phyloP scores from a whole-genome alignment of 2,329 filamentous ascomycete species.

The Alternaria incomplexa region DNA sequence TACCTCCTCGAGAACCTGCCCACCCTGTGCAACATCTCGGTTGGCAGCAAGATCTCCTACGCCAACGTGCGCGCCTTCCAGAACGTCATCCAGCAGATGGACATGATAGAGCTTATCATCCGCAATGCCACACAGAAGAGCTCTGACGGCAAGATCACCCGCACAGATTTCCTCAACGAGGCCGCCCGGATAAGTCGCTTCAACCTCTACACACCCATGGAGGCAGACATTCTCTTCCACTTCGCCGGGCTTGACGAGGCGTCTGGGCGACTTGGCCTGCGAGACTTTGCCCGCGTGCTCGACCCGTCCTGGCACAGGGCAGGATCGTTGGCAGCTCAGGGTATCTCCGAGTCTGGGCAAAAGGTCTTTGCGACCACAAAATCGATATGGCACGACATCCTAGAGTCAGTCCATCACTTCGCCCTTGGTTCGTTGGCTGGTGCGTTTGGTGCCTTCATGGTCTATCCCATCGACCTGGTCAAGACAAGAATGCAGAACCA shows the following conservation, averaged over 20 bases:
- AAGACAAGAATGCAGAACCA: conserved; percentile 99
- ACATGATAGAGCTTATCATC: conserved; percentile 92
- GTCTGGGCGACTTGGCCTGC: conserved; percentile 79
- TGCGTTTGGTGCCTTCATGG: conserved; percentile 98
- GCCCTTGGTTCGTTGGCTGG: conserved; percentile 86
- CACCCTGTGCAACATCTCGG: conserved; percentile 92
- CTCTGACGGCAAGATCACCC: conserved; percentile 88
- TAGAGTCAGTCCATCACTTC: conserved; percentile 90
- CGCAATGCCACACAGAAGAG: conserved; percentile 85
- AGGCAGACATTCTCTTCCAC: conserved; percentile 97
- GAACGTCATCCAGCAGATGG: conserved; percentile 98
- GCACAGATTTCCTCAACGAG: conserved; percentile 92
- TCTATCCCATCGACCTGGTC: conserved; percentile 97
- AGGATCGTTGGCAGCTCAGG: conserved; percentile 58
- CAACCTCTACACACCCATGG: conserved; percentile 97
- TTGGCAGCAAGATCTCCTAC: conserved; percentile 93
- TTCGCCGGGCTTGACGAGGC: conserved; percentile 93
- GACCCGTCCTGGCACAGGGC: conserved; percentile 87
- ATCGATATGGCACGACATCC: conserved; percentile 66
- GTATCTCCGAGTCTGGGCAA: conserved; percentile 53
- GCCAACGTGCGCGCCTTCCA: conserved; percentile 97
- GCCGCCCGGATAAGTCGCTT: conserved; percentile 90
- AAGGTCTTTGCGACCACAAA: conserved; percentile 63
- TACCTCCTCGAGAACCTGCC: conserved; percentile 90
- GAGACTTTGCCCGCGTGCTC: conserved; percentile 92